Evolutionary conservation across 306 rosid genomes (phyloP), one percentile per base, ranked within the genome.

Genomic region (Pueraria montana): DNA sequence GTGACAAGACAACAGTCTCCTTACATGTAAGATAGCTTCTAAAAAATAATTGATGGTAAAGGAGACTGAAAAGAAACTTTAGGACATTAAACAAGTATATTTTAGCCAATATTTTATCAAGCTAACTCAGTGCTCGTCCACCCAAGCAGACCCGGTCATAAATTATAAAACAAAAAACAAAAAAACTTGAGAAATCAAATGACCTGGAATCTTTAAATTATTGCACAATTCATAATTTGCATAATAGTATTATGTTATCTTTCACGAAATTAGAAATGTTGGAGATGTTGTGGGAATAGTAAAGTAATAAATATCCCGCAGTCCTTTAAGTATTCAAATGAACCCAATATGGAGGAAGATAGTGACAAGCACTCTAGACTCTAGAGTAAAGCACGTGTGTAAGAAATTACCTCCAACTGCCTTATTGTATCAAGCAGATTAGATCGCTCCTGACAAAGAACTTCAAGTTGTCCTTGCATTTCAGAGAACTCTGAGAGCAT

Each of bases 401-500:
- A 9, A 46, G 75, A 86, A 81, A 52, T 86, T 90, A 94, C 99
- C 99, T 96, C 97, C 75, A 96, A 85, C 78, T 94, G 98, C 79
- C 96, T 88, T 74, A 96, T 82, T 16, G 97, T 92, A 86, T 91
- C 95, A 48, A 94, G 90, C 87, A 96, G 85, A 86, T 69, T 88
- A 21, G 97, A 91, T 23, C 98, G 87, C 81, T 96, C 96, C 70
- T 89, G 87, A 71, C 90, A 89, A 18, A 95, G 87, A 70, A 93
- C 82, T 67, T 89, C 80, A 26, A 93, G 83, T 40, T 93, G 94
- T 40, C 89, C 90, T 81, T 87, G 92, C 68, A 94, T 20, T 62
- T 92, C 90, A 1, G 90, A 88, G 89, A 96, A 96, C 83, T 94
- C 98, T 9, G 96, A 82, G 79, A 87, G 91, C 94, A 96, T 88